These are phyloP conservation scores for Chloromonas sp. DNA, from an alignment of 163 green algal species.

Conservation along the genomic window DNA sequence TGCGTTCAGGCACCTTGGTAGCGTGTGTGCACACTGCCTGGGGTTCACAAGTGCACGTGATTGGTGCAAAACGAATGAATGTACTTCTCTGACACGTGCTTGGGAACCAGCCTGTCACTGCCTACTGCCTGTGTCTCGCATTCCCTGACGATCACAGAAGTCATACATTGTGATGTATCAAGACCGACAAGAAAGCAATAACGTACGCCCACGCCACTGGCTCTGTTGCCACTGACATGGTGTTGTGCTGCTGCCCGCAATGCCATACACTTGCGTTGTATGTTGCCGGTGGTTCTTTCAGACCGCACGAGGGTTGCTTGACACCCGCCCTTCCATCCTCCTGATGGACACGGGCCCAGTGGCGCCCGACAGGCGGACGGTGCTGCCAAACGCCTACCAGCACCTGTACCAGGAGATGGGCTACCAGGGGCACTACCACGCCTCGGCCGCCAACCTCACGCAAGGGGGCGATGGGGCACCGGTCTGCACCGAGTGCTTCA, in stretches of 20 bases:
- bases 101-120: too few relatives aligned
- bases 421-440: neutral
- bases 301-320: neutral
- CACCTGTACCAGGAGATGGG: neutral
- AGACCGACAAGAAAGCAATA: too few relatives aligned
- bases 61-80: too few relatives aligned
- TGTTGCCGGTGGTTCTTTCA: neutral
- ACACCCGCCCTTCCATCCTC: neutral
- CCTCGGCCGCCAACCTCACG: neutral
- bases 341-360: neutral
- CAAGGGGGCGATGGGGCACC: neutral
- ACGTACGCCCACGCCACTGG: too few relatives aligned
- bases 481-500: neutral
- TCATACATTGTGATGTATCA: too few relatives aligned
- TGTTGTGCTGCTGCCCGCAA: too few relatives aligned
- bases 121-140: too few relatives aligned
- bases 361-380: neutral
- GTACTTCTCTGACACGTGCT: too few relatives aligned
- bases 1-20: neutral
- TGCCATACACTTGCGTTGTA: too few relatives aligned
- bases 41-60: too few relatives aligned
- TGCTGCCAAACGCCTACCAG: neutral
- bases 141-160: too few relatives aligned
- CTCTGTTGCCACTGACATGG: too few relatives aligned
- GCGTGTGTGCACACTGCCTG: neutral